A percentile compares a stretch with the other conserved stretches of the same genome.
phyloP scores from a whole-genome alignment of 441 rosid species.

The Euphorbia schlechtendalii region DNA sequence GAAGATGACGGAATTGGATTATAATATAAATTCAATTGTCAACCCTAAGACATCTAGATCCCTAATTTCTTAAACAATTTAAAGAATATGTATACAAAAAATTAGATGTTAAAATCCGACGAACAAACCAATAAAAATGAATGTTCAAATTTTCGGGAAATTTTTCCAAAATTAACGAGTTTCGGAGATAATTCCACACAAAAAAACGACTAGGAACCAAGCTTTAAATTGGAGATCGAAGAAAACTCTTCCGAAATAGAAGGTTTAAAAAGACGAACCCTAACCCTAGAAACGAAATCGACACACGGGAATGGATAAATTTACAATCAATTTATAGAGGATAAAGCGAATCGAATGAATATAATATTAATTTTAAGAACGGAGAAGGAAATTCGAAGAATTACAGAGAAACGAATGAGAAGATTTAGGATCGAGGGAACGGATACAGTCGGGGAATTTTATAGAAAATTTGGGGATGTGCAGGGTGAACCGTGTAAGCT shows the following conservation, averaged over 20 bases:
- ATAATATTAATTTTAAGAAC: neutral
- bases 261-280: conserved; percentile 20
- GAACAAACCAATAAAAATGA: neutral
- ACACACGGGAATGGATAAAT: neutral
- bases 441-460: conserved; percentile 23
- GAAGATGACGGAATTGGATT: neutral
- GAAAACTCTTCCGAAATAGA: conserved; percentile 8
- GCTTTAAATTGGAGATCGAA: conserved; percentile 18
- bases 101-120: too few relatives aligned
- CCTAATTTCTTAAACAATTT: neutral
- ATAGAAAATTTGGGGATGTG: conserved; percentile 12
- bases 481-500: conserved; percentile 12
- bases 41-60: conserved; percentile 2
- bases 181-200: conserved; percentile 15
- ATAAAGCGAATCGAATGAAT: conserved; percentile 13
- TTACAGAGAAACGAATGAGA: conserved; percentile 7
- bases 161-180: neutral
- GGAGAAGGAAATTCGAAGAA: neutral
- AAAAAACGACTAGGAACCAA: neutral
- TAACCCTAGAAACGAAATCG: conserved; percentile 31
- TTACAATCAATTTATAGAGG: conserved; percentile 19
- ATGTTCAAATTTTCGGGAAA: neutral
- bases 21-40: neutral
- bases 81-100: neutral
- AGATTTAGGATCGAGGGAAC: conserved; percentile 1